phyloP scores from a whole-genome alignment of 257 asterid genomes.

The Nicotiana undulata region DNA sequence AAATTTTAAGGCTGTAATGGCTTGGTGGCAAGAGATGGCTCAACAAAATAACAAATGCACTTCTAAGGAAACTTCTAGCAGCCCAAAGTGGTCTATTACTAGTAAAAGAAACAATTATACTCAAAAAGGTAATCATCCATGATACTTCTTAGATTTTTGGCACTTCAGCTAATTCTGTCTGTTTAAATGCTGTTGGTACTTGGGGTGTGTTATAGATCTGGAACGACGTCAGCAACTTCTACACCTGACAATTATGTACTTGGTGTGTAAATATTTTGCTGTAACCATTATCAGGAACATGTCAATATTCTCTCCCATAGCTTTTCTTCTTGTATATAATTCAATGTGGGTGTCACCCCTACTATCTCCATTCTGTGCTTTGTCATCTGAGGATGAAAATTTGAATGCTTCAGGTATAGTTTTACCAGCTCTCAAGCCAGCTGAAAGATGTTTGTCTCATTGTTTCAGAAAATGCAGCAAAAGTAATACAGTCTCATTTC shows the following conservation, averaged over 20 bases:
- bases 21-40: conserved; percentile 99
- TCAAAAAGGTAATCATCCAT: conserved; percentile 48
- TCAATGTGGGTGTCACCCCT: neutral
- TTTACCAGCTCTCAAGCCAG: neutral
- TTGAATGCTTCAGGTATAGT: neutral
- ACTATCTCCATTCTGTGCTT: neutral
- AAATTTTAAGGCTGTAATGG: conserved; percentile 77
- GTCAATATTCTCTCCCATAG: neutral
- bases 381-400: neutral
- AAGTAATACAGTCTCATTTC: conserved; percentile 66
- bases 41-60: conserved; percentile 63
- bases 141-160: conserved; percentile 7
- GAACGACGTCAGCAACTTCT: neutral
- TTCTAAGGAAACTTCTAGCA: conserved; percentile 22
- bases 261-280: neutral
- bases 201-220: too few relatives aligned
- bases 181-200: too few relatives aligned
- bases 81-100: conserved; percentile 22
- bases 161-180: too few relatives aligned
- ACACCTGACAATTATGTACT: neutral
- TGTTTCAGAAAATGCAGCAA: conserved; percentile 82
- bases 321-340: neutral
- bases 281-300: neutral
- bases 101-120: conserved; percentile 28
- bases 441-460: conserved; percentile 10